Evolutionary conservation across 1,139 yeast genomes (phyloP).

Genomic region (Saccharomyces hybrid): DNA sequence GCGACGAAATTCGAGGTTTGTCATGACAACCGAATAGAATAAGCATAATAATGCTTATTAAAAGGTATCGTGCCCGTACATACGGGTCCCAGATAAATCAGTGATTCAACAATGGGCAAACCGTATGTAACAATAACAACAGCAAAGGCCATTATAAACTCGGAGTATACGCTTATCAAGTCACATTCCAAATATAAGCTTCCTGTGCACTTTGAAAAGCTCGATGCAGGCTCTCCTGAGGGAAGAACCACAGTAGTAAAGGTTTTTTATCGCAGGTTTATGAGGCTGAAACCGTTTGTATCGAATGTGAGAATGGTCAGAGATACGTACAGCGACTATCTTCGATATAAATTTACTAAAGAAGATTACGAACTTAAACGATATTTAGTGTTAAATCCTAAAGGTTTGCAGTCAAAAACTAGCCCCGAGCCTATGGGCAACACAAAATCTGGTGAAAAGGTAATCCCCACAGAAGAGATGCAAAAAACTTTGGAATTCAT

Average conservation of each 20-base stretch:
- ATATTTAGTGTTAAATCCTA: conserved; percentile 5
- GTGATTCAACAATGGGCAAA: neutral
- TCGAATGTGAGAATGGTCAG: conserved; percentile 22
- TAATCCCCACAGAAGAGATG: conserved; percentile 4
- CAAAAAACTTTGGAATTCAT: conserved; percentile 20
- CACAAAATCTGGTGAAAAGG: neutral
- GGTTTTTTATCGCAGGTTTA: conserved; percentile 21
- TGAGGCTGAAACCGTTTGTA: conserved; percentile 24
- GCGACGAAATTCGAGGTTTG: neutral
- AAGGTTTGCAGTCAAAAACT: neutral
- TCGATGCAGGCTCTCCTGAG: conserved; percentile 2
- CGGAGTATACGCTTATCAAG: conserved; percentile 13
- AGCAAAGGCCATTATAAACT: conserved; percentile 18
- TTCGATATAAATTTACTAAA: conserved; percentile 23
- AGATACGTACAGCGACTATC: conserved; percentile 21
- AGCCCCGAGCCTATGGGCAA: conserved; percentile 1
- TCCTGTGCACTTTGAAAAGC: neutral
- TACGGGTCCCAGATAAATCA: neutral
- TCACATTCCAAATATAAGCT: conserved; percentile 11
- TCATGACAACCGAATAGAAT: neutral
- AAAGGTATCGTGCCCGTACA: neutral
- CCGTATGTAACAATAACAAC: conserved; percentile 11
- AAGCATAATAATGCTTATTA: neutral
- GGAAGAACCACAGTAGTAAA: conserved; percentile 6
- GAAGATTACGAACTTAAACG: conserved; percentile 24